phyloP scores from a whole-genome alignment of 768 basidiomycete species.

The Russula earlei region DNA sequence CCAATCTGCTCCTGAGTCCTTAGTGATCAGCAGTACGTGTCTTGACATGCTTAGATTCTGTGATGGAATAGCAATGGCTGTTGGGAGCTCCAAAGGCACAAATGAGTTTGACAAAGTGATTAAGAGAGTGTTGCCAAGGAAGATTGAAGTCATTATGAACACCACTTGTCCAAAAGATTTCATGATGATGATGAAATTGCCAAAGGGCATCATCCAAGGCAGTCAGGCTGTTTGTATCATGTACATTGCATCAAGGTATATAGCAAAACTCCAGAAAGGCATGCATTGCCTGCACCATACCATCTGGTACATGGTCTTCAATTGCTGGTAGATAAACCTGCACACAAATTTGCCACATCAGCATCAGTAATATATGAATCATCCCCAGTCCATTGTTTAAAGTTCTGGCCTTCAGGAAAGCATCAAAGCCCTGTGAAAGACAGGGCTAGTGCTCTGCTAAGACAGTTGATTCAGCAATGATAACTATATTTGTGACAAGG shows the following conservation, averaged over 20 bases:
- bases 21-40: no score
- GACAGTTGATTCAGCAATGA: background rate
- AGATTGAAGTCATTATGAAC: slow-evolving; percentile 8
- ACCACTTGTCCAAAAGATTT: slow-evolving; percentile 17
- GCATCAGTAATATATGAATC: no score
- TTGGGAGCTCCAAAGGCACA: slow-evolving; percentile 22
- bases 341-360: no score
- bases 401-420: slow-evolving; percentile 19
- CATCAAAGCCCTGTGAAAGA: slow-evolving; percentile 15
- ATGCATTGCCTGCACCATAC: no score
- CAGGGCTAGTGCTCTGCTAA: slow-evolving; percentile 20
- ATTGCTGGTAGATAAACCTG: no score
- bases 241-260: no score
- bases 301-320: no score
- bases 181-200: slow-evolving; percentile 10
- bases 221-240: no score
- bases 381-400: no score
- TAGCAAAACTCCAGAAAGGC: no score
- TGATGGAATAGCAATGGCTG: slow-evolving; percentile 21
- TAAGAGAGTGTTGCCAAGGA: background rate
- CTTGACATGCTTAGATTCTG: slow-evolving; percentile 12
- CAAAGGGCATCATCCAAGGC: no score
- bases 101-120: slow-evolving; percentile 12
- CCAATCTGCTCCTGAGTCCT: no score
- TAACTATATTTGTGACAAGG: background rate